Evolutionary conservation across 805 yeast species (phyloP), one percentile per base, ranked within the genome.

Genomic region (Dipodascus albidus): DNA sequence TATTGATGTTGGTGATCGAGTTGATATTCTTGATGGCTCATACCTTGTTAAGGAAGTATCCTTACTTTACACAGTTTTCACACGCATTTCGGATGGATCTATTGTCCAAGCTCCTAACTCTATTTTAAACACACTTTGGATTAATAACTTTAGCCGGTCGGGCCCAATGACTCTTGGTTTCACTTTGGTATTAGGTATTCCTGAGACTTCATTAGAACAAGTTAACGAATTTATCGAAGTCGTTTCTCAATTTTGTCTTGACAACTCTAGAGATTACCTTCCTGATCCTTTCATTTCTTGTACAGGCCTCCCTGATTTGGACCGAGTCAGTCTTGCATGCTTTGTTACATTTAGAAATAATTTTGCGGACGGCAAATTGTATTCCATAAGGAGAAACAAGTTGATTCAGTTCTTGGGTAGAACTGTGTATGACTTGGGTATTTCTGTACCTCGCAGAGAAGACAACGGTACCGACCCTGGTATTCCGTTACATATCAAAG

Each of bases 1-100:
- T 2, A 62, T 60, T 50, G 75, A 71, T 54, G 67, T 68, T 6
- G 74, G 74, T n/a, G 75, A 71, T 48, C 53, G 66, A 48, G 68
- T 70, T 11, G 62, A 59, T 41, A 66, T 69, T 23, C 60, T 56
- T 8, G 54, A 58, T 11, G 53, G 59, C 2, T 58, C 62, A 17
- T 61, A 61, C 11, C 53, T 54, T 2, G 74, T 67, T 22, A 54
- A 55, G 2, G 66, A 69, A 38, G 54, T 70, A 47, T 66, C 70
- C 20, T 63, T 71, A 21, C 58, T 69, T 52, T 70, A 63, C 53
- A 67, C 74, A 2, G 70, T 66, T 8, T 68, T 71, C 58, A 54
- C 50, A 19, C 60, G 62, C 24, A 54, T 53, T 3, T 59, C 61
- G n/a, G 57, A 58, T 23, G 63, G 61, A n/a, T 58, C 59, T n/a